Evolutionary conservation across 441 rosid genomes (phyloP).

Genomic region (Erodium moschatum): DNA sequence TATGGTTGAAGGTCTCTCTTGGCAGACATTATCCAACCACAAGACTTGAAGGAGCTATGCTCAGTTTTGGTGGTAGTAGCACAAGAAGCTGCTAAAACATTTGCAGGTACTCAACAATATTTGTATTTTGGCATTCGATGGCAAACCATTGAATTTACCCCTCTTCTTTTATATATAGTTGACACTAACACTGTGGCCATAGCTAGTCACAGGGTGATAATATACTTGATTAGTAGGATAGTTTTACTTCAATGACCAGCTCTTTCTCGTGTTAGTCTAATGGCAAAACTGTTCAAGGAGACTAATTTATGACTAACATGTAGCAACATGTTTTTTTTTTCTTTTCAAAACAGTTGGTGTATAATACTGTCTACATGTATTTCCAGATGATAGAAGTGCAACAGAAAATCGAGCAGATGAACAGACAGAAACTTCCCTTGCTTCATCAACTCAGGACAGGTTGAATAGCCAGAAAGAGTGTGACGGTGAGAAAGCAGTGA

Average conservation of each 20-base stretch:
- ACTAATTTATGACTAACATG: not conserved
- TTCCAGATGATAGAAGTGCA: conserved; percentile 47
- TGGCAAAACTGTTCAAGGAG: conserved; percentile 7
- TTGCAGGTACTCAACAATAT: conserved; percentile 43
- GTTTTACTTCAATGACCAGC: not conserved
- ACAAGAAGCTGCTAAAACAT: conserved; percentile 65
- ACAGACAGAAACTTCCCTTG: conserved; percentile 41
- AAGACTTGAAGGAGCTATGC: conserved; percentile 89
- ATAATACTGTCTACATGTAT: conserved; percentile 7
- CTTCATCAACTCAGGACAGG: conserved; percentile 49
- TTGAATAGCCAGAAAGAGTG: conserved; percentile 39
- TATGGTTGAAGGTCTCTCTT: conserved; percentile 68
- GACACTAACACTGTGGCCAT: not conserved
- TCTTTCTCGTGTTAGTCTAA: not conserved
- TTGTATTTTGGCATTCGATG: not conserved
- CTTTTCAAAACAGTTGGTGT: conserved; percentile 14
- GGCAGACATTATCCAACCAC: conserved; percentile 89
- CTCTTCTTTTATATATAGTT: not conserved
- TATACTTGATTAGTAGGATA: not conserved
- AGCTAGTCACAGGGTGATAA: not conserved
- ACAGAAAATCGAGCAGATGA: conserved; percentile 42
- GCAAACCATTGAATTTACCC: not conserved
- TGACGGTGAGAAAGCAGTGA: conserved; percentile 32
- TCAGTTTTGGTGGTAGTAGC: conserved; percentile 80
- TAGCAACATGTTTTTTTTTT: conserved; percentile 8